Percentiles rank a stretch among this genome's conserved stretches.
Conservation (phyloP, 2,329 filamentous ascomycete species). For the Calonectria hawksworthii region DNA sequence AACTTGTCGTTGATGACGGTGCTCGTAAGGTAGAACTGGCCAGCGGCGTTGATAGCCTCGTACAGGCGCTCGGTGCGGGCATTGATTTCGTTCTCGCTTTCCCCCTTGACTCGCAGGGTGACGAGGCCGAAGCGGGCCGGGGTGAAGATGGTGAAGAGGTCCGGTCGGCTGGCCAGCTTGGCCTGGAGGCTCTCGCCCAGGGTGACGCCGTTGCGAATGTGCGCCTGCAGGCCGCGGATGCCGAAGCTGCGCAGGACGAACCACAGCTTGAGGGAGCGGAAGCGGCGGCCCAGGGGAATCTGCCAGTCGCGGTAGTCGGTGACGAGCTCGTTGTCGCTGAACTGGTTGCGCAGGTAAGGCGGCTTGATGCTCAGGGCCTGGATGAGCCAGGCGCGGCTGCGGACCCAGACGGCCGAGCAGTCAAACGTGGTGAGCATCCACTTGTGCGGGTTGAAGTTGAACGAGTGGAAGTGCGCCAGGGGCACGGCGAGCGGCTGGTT, state of each 20-base stretch:
- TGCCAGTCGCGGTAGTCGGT: constrained; percentile 99
- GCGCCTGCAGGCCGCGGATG: constrained; percentile 78
- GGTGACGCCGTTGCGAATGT: constrained; percentile 78
- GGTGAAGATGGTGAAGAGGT: constrained; percentile 83
- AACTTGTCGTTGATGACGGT: constrained; percentile 80
- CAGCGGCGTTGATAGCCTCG: constrained; percentile 78
- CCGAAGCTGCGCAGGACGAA: constrained; percentile 91
- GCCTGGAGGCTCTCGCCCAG: constrained; percentile 79
- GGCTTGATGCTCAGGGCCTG: constrained; percentile 84
- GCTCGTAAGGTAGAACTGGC: constrained; percentile 87
- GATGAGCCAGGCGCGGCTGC: constrained; percentile 81
- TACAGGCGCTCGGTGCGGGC: constrained; percentile 80
- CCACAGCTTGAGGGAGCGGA: constrained; percentile 94
- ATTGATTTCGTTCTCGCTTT: constrained; percentile 69
- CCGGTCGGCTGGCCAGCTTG: constrained; percentile 69
- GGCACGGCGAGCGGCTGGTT: constrained; percentile 77
- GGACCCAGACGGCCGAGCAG: constrained; percentile 83
- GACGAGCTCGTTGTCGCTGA: constrained; percentile 85
- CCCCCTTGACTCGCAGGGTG: constrained; percentile 74
- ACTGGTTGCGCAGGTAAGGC: constrained; percentile 84
- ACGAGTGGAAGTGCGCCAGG: constrained; percentile 82
- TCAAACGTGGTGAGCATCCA: constrained; percentile 98
- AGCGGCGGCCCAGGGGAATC: constrained; percentile 90
- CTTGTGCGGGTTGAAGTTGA: constrained; percentile 98
- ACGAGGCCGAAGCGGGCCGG: constrained; percentile 84